phyloP scores from a whole-genome alignment of 1,139 yeast species.

The Candida sanyaensis region DNA sequence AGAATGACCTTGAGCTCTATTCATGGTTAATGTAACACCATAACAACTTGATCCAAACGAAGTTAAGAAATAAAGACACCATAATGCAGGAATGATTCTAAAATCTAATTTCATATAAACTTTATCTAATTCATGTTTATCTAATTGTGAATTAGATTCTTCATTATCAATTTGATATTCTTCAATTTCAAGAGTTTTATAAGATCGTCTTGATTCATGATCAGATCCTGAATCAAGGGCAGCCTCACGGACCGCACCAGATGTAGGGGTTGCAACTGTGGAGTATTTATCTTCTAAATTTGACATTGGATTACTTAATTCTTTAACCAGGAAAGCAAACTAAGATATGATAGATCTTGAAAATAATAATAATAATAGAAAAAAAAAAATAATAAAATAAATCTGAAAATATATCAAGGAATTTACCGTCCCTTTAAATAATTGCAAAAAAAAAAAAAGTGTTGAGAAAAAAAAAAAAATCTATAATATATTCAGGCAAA shows the following conservation, averaged over 20 bases:
- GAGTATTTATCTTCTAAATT: neutral
- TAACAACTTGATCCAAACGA: conserved; percentile 79
- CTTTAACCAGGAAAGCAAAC: too few relatives aligned
- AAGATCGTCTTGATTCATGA: conserved; percentile 4
- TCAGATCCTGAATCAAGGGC: conserved; percentile 1
- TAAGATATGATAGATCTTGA: neutral
- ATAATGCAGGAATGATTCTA: conserved; percentile 79
- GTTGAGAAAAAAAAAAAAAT: neutral
- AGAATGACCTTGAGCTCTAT: conserved; percentile 62
- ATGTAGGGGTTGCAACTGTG: neutral
- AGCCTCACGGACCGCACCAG: neutral
- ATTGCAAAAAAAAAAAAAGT: neutral
- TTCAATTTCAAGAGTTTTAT: conserved; percentile 9
- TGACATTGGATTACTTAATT: neutral
- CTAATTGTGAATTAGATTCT: neutral
- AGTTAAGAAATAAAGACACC: conserved; percentile 77
- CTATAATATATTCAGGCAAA: too few relatives aligned
- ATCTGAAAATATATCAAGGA: neutral
- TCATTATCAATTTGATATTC: conserved; percentile 10
- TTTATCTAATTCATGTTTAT: conserved; percentile 46
- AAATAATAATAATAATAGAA: neutral
- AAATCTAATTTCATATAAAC: conserved; percentile 67
- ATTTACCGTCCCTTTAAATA: neutral
- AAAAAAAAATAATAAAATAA: neutral
- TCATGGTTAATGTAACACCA: conserved; percentile 85